Evolutionary conservation across 2,329 filamentous ascomycete genomes (phyloP).

Genomic region (Fusarium ambrosium): DNA sequence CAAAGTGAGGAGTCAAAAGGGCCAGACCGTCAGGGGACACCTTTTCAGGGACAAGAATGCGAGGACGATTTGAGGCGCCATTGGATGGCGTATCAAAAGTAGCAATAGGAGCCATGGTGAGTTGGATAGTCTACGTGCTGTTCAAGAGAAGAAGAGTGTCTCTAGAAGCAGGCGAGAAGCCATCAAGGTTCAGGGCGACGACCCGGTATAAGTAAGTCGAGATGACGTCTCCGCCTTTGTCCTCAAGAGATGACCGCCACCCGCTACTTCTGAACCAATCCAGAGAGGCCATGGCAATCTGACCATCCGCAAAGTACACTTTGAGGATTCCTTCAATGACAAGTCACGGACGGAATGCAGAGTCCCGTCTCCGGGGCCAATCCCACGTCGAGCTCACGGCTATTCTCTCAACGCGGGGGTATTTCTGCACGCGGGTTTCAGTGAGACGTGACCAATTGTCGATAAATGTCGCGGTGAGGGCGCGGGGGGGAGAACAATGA

Average conservation of each 20-base stretch:
- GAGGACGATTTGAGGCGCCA: slow-evolving; percentile 45
- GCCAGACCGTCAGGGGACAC: slow-evolving; percentile 83
- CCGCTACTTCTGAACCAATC: slow-evolving; percentile 31
- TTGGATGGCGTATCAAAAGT: slow-evolving; percentile 37
- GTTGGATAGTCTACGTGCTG: slow-evolving; percentile 2
- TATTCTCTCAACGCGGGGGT: slow-evolving; percentile 31
- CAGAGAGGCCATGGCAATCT: slow-evolving; percentile 23
- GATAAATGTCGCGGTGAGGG: background rate
- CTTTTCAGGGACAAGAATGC: slow-evolving; percentile 83
- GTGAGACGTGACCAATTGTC: slow-evolving; percentile 4
- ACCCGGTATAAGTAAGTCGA: slow-evolving; percentile 33
- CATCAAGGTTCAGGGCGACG: slow-evolving; percentile 18
- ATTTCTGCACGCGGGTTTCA: slow-evolving; percentile 10
- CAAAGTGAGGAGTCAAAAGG: slow-evolving; percentile 74
- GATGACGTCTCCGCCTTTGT: slow-evolving; percentile 39
- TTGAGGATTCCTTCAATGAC: slow-evolving; percentile 33
- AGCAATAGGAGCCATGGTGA: slow-evolving; percentile 49
- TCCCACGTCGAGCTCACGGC: slow-evolving; percentile 29
- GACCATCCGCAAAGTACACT: slow-evolving; percentile 27
- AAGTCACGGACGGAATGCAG: slow-evolving; percentile 26
- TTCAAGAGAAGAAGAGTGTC: slow-evolving; percentile 11
- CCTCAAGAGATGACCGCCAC: slow-evolving; percentile 36
- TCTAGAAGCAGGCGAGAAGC: slow-evolving; percentile 24
- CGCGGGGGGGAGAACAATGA: background rate
- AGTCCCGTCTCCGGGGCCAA: slow-evolving; percentile 7